Evolutionary conservation across 305 asterid species (phyloP), one percentile per base, ranked within the genome.

Genomic region (Rubia tinctorum): DNA sequence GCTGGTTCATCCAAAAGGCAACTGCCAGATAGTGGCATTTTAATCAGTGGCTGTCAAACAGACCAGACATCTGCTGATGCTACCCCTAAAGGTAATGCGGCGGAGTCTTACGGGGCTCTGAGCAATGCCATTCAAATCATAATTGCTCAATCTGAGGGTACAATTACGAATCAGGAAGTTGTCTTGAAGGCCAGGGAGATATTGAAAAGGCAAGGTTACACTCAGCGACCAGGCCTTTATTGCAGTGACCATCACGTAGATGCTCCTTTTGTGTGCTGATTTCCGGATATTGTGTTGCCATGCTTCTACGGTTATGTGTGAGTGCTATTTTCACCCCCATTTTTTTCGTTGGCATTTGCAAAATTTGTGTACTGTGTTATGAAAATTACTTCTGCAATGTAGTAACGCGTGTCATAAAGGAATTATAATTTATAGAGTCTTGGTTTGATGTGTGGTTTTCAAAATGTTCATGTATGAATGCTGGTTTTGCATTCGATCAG

Each of bases 11-110:
- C 80, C 30, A 85, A 82, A 30, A 83, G 84, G 72, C 85, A 78
- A 25, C 80, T 91, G 5, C 91, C 97, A 0, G 96, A 91, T 68
- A 73, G 80, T 27, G 96, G 98, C 56, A 86, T 94, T 79, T 91
- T 94, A 53, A 87, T 94, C 59, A 91, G 97, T 60, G 97, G 97
- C 59, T 94, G 99, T 79, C 99, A 91, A 76, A 90, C 99, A 0
- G 86, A 91, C 62, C 88, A 94, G 73, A 94, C 99, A 7, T 94
- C 99, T 0, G 99, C 98, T 0, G 98, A 94, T 72, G 98, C 97
- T 23, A 84, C 82, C 34, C 97, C 99, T 2, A 51, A 84, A 0
- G 91, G 96, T 2, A 88, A 87, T 59, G 78, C 89, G 0, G 82
- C 88, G 58, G 82, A 75, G 23, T 90, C 98, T 53, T 91, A 87